These are phyloP conservation scores for Alternaria alternata DNA, from an alignment of 2,329 filamentous ascomycete genomes.

Conservation along the genomic window DNA sequence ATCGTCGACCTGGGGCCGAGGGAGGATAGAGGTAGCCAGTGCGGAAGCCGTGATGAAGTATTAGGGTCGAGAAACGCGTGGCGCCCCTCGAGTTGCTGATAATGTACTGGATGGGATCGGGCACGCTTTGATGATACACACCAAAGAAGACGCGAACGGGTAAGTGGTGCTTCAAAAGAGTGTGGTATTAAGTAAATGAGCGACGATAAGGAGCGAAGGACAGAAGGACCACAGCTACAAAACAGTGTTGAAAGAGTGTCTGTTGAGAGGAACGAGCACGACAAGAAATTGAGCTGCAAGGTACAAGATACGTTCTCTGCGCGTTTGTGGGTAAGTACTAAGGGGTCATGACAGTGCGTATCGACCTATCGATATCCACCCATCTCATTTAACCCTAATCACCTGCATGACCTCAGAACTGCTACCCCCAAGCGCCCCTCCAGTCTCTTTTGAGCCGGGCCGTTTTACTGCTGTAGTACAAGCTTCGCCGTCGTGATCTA, in stretches of 20 bases:
- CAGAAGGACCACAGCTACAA: conserved; percentile 30
- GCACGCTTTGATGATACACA: conserved; percentile 22
- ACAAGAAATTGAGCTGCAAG: conserved; percentile 30
- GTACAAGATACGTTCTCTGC: conserved; percentile 41
- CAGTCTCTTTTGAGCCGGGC: conserved; percentile 33
- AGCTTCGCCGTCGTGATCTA: conserved; percentile 3
- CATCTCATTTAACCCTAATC: conserved; percentile 40
- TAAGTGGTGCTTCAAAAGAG: conserved; percentile 30
- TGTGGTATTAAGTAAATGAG: conserved; percentile 34
- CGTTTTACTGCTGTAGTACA: conserved; percentile 37
- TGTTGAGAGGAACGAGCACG: conserved; percentile 29
- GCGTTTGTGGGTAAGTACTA: conserved; percentile 30
- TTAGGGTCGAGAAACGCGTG: conserved; percentile 47
- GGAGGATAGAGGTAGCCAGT: conserved; percentile 65
- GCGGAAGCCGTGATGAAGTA: conserved; percentile 62
- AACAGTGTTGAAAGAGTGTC: conserved; percentile 31
- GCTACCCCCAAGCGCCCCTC: conserved; percentile 29
- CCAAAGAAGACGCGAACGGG: conserved; percentile 25
- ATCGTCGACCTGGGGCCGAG: conserved; percentile 67
- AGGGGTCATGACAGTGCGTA: conserved; percentile 23
- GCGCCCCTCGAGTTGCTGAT: conserved; percentile 39
- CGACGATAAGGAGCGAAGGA: conserved; percentile 38
- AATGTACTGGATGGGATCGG: conserved; percentile 12
- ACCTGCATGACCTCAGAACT: conserved; percentile 44
- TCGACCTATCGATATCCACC: conserved; percentile 45